These are phyloP conservation scores for Amanita phalloides DNA, from an alignment of 768 basidiomycete genomes.

Conservation along the genomic window DNA sequence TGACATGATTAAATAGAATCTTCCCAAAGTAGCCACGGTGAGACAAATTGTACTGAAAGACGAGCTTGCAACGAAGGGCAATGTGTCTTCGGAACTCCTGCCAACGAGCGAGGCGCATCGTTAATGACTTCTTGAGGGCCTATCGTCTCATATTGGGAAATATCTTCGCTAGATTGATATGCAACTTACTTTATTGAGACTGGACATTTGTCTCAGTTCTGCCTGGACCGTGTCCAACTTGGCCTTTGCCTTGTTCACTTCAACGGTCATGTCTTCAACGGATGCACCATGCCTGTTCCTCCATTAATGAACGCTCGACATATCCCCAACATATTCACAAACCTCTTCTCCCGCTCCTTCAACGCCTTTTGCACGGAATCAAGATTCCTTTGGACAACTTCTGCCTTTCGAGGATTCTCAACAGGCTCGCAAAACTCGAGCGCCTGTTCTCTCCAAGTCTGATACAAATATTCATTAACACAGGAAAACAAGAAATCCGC, in stretches of 20 bases:
- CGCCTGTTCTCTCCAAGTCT: conserved; percentile 62
- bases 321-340: conserved; percentile 8
- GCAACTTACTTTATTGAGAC: conserved; percentile 50
- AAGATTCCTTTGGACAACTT: conserved; percentile 48
- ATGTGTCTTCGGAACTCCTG: conserved; percentile 82
- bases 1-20: conserved; percentile 73
- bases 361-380: conserved; percentile 55
- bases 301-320: neutral
- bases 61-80: conserved; percentile 75
- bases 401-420: conserved; percentile 44
- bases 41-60: conserved; percentile 74
- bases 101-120: conserved; percentile 64
- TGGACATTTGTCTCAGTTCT: conserved; percentile 53
- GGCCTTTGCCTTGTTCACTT: conserved; percentile 55
- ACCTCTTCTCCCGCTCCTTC: conserved; percentile 57
- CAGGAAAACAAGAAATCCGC: neutral
- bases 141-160: conserved; percentile 17
- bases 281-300: conserved; percentile 57
- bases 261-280: conserved; percentile 65
- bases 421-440: conserved; percentile 47
- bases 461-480: neutral
- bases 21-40: conserved; percentile 87
- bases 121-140: conserved; percentile 59
- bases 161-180: neutral
- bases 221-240: conserved; percentile 47